Evolutionary conservation across 805 yeast species (phyloP).

Genomic region (Suhomyces tanzawaensis): DNA sequence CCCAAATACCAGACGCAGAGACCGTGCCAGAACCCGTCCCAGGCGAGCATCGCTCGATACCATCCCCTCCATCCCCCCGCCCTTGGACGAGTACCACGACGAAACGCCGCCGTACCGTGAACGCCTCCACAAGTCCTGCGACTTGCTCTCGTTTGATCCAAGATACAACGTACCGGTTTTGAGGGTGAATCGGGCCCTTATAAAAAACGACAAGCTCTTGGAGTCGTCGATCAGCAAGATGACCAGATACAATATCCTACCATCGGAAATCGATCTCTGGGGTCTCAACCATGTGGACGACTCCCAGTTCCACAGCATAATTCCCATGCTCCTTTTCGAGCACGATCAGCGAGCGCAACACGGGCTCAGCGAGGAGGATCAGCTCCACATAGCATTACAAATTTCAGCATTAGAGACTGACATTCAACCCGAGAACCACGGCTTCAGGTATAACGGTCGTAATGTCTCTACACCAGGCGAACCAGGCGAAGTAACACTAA

Average conservation of each 20-base stretch:
- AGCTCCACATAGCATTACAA: conserved; percentile 3
- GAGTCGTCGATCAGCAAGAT: conserved; percentile 18
- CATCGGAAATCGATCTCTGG: conserved; percentile 19
- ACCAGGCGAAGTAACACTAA: too few species aligned
- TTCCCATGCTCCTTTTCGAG: conserved; percentile 16
- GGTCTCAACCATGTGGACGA: conserved; percentile 23
- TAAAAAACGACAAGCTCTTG: conserved; percentile 16
- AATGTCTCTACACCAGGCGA: background rate
- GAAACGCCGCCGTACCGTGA: conserved; percentile 22
- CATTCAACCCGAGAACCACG: background rate
- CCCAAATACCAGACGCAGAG: too few species aligned
- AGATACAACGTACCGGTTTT: conserved; percentile 21
- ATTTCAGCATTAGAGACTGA: conserved; percentile 3
- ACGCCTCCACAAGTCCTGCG: conserved; percentile 18
- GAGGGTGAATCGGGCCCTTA: conserved; percentile 20
- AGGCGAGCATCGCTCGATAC: conserved; percentile 3
- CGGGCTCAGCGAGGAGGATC: conserved; percentile 1
- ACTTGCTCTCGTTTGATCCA: conserved; percentile 24
- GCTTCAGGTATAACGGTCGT: background rate
- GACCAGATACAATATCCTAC: conserved; percentile 16
- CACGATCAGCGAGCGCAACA: background rate
- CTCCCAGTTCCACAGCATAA: conserved; percentile 15
- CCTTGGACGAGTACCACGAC: conserved; percentile 11
- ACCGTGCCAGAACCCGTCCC: background rate
- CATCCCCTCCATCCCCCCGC: conserved; percentile 7